Percentiles rank a stretch among this genome's conserved stretches.
phyloP scores from a whole-genome alignment of 768 basidiomycete species.

The Lactarius hengduanensis region DNA sequence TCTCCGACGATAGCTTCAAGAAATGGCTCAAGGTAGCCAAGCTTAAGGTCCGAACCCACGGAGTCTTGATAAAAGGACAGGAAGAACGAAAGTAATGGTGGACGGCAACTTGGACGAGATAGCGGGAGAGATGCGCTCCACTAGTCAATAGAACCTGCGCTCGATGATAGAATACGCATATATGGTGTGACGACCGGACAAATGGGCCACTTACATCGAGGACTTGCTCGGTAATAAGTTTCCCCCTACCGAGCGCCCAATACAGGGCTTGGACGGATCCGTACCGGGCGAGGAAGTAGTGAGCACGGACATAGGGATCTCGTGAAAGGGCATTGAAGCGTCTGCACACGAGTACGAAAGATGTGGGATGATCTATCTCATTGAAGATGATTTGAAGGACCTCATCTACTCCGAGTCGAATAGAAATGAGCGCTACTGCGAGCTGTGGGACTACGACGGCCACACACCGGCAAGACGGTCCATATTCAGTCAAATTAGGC shows the following conservation, averaged over 20 bases:
- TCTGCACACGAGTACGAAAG: constrained; percentile 55
- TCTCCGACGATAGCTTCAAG: constrained; percentile 53
- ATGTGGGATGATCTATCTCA: constrained; percentile 63
- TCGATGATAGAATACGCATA: constrained; percentile 15
- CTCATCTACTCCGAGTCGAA: constrained; percentile 44
- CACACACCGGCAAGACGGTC: constrained; percentile 30
- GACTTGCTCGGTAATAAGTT: constrained; percentile 30
- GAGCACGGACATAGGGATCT: constrained; percentile 74
- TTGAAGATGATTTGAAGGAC: constrained; percentile 72
- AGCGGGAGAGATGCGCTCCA: constrained; percentile 76
- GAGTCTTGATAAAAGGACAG: constrained; percentile 70
- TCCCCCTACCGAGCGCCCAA: constrained; percentile 72
- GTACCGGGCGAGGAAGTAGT: constrained; percentile 74
- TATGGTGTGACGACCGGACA: constrained; percentile 9
- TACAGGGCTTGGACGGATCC: constrained; percentile 69
- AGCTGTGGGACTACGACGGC: constrained; percentile 21
- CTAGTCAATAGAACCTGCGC: constrained; percentile 67
- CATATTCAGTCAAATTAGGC: constrained; percentile 21
- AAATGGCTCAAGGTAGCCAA: constrained; percentile 64
- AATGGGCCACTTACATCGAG: constrained; percentile 24
- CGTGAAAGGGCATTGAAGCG: constrained; percentile 62
- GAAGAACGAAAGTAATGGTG: constrained; percentile 77
- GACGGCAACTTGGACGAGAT: constrained; percentile 72
- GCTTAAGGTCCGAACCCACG: constrained; percentile 67
- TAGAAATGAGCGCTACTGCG: constrained; percentile 10